These are phyloP conservation scores for Urostyla sp. DNA, from an alignment of 73 alveolate species.

Conservation along the genomic window DNA sequence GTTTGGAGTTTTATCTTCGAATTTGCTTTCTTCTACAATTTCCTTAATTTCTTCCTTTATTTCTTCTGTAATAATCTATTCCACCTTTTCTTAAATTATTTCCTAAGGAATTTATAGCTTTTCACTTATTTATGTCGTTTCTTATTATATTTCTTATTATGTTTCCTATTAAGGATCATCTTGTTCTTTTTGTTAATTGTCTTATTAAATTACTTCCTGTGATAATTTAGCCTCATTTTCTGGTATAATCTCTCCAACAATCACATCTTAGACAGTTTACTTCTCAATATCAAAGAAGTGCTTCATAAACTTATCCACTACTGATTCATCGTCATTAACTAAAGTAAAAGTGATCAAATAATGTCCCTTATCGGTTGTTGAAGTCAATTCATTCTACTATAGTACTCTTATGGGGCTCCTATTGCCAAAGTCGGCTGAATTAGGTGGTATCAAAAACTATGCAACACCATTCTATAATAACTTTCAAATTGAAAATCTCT, in stretches of 20 bases:
- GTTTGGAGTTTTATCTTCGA: not conserved
- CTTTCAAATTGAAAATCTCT: not conserved
- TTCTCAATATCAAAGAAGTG: slow-evolving; percentile 5
- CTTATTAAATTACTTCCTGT: not conserved
- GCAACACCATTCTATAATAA: slow-evolving; percentile 31
- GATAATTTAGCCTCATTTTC: not conserved
- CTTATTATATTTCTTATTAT: not conserved
- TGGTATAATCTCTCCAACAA: not conserved
- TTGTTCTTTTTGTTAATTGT: not conserved
- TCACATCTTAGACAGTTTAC: not conserved
- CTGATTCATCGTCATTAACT: not conserved
- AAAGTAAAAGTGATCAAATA: slow-evolving; percentile 26
- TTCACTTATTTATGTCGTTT: no score
- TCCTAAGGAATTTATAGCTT: not conserved
- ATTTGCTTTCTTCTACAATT: not conserved
- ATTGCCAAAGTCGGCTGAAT: slow-evolving; percentile 15
- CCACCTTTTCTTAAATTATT: not conserved
- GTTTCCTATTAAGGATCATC: not conserved
- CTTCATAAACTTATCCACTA: not conserved
- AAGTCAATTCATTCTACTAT: slow-evolving; percentile 24
- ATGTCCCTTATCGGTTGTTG: slow-evolving; percentile 24
- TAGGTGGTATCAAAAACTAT: slow-evolving; percentile 60
- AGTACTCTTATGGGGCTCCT: slow-evolving; percentile 53
- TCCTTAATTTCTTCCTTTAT: slow-evolving; percentile 3
- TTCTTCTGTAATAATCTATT: slow-evolving; percentile 18